Evolutionary conservation across 805 yeast species (phyloP).

Genomic region (Saccharomyces kudriavzevii): DNA sequence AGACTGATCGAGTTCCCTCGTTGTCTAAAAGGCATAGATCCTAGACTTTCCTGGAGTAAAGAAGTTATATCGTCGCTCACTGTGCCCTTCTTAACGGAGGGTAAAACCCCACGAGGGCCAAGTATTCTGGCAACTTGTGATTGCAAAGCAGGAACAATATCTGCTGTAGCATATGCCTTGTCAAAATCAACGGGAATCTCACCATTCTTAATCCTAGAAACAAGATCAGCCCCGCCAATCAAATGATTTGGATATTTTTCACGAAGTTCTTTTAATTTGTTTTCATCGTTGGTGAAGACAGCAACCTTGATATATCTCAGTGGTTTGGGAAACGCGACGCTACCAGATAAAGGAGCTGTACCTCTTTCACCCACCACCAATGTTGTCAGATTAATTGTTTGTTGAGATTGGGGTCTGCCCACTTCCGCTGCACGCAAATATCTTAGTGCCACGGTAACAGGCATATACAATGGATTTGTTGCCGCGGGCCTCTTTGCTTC

Average conservation of each 20-base stretch:
- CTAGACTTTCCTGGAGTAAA: conserved; percentile 48
- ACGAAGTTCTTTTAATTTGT: conserved; percentile 44
- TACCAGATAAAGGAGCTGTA: conserved; percentile 64
- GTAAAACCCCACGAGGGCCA: conserved; percentile 89
- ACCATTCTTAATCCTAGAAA: conserved; percentile 51
- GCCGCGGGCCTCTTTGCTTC: conserved; percentile 38
- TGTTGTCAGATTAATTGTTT: conserved; percentile 61
- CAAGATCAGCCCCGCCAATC: conserved; percentile 66
- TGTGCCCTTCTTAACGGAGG: conserved; percentile 78
- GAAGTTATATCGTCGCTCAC: conserved; percentile 57
- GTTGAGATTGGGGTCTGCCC: conserved; percentile 66
- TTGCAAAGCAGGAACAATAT: conserved; percentile 52
- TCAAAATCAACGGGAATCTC: conserved; percentile 51
- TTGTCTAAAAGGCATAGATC: conserved; percentile 75
- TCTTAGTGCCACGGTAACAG: conserved; percentile 61
- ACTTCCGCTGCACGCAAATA: conserved; percentile 85
- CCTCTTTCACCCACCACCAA: conserved; percentile 68
- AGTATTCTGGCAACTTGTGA: conserved; percentile 65
- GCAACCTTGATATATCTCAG: conserved; percentile 56
- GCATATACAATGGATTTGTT: conserved; percentile 58
- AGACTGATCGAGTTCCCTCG: conserved; percentile 50
- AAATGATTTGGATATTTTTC: conserved; percentile 48
- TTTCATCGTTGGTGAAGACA: conserved; percentile 57
- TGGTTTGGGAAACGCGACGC: conserved; percentile 64
- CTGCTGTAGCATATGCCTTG: conserved; percentile 80